phyloP scores from a whole-genome alignment of 1,139 yeast species.

The Hansenula anomala region DNA sequence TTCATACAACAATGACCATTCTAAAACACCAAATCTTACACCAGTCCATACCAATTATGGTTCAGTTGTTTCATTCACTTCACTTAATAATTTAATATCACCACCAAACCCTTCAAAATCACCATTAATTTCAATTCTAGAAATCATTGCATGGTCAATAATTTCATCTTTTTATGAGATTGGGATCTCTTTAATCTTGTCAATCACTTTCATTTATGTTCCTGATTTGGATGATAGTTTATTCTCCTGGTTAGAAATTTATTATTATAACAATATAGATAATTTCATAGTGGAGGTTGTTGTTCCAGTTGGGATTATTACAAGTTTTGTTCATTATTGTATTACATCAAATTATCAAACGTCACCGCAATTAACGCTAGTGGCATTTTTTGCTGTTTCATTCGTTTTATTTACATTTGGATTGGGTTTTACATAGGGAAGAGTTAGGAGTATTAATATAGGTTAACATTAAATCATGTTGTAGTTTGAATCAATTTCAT shows the following conservation, averaged over 20 bases:
- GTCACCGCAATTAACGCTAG: not conserved
- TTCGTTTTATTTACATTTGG: conserved; percentile 7
- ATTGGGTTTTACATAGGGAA: conserved; percentile 2
- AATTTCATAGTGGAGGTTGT: conserved; percentile 14
- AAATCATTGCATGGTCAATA: conserved; percentile 3
- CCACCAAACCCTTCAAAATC: not conserved
- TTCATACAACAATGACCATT: not conserved
- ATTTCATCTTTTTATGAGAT: conserved; percentile 13
- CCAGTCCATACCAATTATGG: conserved; percentile 2
- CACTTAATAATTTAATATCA: not conserved
- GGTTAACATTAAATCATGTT: no score
- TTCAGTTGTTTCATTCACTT: conserved; percentile 1
- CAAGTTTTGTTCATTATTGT: conserved; percentile 10
- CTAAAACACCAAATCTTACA: not conserved
- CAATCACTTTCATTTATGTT: conserved; percentile 21
- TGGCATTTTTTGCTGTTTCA: conserved; percentile 3
- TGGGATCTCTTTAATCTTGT: conserved; percentile 16
- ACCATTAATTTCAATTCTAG: not conserved
- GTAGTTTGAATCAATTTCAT: no score
- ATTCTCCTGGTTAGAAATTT: conserved; percentile 14
- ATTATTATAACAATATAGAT: conserved; percentile 15
- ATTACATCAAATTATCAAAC: conserved; percentile 6
- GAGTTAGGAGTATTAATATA: not conserved
- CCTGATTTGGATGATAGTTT: conserved; percentile 14
- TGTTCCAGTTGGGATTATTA: conserved; percentile 13